Evolutionary conservation across 2,329 filamentous ascomycete genomes (phyloP).

Genomic region (Trichoderma arundinaceum): DNA sequence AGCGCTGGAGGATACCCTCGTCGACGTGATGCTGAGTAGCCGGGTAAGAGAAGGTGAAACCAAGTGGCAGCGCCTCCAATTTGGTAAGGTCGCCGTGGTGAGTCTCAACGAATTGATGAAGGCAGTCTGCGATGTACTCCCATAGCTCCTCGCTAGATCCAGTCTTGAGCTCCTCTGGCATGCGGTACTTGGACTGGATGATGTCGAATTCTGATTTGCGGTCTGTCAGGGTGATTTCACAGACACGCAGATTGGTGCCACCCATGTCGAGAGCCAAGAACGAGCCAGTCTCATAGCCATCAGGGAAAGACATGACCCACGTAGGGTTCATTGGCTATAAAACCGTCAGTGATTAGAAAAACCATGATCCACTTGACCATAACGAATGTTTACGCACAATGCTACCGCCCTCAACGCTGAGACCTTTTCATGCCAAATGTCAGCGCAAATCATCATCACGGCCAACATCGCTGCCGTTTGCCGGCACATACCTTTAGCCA

Average conservation of each 20-base stretch:
- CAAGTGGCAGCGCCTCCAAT: constrained; percentile 73
- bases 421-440: constrained; percentile 55
- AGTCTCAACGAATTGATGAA: constrained; percentile 86
- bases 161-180: constrained; percentile 91
- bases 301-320: constrained; percentile 91
- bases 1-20: constrained; percentile 88
- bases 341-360: constrained; percentile 34
- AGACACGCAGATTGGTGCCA: constrained; percentile 93
- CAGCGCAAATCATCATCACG: not conserved
- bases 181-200: constrained; percentile 93
- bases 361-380: not conserved
- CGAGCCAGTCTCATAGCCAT: constrained; percentile 84
- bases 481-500: constrained; percentile 71
- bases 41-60: constrained; percentile 96
- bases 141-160: constrained; percentile 84
- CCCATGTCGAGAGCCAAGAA: constrained; percentile 94
- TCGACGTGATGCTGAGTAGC: constrained; percentile 93
- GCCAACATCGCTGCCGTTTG: not conserved
- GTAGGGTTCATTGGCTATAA: constrained; percentile 93
- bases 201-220: constrained; percentile 91
- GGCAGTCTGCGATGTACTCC: constrained; percentile 92
- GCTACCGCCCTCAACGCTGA: constrained; percentile 85
- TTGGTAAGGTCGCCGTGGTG: constrained; percentile 73
- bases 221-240: constrained; percentile 87
- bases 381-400: constrained; percentile 68